Evolutionary conservation across 495 filamentous ascomycete genomes (phyloP).

Genomic region (Penicillium chermesinum): DNA sequence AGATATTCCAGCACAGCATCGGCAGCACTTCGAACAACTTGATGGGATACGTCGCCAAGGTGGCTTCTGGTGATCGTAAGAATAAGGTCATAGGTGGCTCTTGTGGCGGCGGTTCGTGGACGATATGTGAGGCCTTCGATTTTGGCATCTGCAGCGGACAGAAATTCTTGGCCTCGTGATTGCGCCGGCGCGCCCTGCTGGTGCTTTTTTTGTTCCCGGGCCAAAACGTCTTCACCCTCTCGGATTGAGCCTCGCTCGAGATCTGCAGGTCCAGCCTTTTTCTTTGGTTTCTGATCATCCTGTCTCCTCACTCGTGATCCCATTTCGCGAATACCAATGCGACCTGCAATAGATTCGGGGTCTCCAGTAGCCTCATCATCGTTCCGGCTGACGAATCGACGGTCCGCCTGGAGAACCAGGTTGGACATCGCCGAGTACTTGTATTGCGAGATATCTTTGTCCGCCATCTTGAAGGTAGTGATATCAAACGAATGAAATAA

Average conservation of each 20-base stretch:
- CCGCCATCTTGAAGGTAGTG: slow-evolving; percentile 60
- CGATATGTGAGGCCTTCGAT: slow-evolving; percentile 84
- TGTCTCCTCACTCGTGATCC: slow-evolving; percentile 77
- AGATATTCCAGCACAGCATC: slow-evolving; percentile 87
- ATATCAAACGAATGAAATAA: slow-evolving; percentile 14
- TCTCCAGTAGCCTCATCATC: slow-evolving; percentile 96
- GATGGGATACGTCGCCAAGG: slow-evolving; percentile 88
- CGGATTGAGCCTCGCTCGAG: slow-evolving; percentile 73
- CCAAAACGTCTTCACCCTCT: slow-evolving; percentile 82
- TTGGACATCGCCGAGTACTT: slow-evolving; percentile 99
- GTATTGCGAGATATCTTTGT: slow-evolving; percentile 95
- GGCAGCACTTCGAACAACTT: slow-evolving; percentile 90
- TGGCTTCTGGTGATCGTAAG: slow-evolving; percentile 81
- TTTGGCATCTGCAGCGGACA: slow-evolving; percentile 77
- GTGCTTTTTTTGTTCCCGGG: slow-evolving; percentile 82
- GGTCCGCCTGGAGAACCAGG: slow-evolving; percentile 99
- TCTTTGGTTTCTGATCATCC: slow-evolving; percentile 71
- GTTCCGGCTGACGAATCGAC: slow-evolving; percentile 85
- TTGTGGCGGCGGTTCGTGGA: slow-evolving; percentile 84
- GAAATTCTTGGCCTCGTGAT: slow-evolving; percentile 70
- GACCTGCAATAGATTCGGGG: slow-evolving; percentile 92
- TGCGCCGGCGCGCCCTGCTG: slow-evolving; percentile 70
- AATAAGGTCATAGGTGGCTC: slow-evolving; percentile 94
- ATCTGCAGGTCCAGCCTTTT: slow-evolving; percentile 57
- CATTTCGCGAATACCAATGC: slow-evolving; percentile 92